A percentile compares a stretch with the other conserved stretches of the same genome.
phyloP scores from a whole-genome alignment of 2,329 filamentous ascomycete species.

The Aspergillus sp. region DNA sequence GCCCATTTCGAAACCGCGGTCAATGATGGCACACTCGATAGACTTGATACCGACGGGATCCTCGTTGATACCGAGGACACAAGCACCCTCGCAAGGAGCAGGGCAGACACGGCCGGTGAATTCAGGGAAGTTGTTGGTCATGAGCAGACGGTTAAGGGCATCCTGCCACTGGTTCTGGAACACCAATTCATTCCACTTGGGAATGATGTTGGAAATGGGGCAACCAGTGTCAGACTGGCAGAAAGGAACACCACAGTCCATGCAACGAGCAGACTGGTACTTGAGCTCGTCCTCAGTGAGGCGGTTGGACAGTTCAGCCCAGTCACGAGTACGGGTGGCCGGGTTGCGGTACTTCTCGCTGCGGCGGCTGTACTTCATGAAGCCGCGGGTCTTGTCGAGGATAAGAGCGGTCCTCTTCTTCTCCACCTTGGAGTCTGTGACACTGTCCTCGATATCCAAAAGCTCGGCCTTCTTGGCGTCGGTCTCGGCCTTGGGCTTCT shows the following conservation, averaged over 20 bases:
- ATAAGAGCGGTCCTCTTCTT: constrained; percentile 89
- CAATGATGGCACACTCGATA: constrained; percentile 96
- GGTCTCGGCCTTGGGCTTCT: constrained; percentile 63
- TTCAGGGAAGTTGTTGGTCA: constrained; percentile 99
- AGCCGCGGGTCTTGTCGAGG: constrained; percentile 95
- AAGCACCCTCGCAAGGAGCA: constrained; percentile 94
- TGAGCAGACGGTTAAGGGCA: constrained; percentile 85
- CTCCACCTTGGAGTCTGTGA: constrained; percentile 81
- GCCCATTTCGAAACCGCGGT: constrained; percentile 95
- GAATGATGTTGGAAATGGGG: constrained; percentile 96
- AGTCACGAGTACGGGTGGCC: constrained; percentile 85
- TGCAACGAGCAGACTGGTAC: constrained; percentile 94
- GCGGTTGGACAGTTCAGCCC: constrained; percentile 86
- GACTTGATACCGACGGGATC: constrained; percentile 98
- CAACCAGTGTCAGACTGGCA: constrained; percentile 96
- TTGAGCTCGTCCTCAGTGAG: constrained; percentile 94
- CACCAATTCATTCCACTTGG: constrained; percentile 91
- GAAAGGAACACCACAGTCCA: constrained; percentile 99
- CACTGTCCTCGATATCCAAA: constrained; percentile 88
- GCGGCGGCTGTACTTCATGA: constrained; percentile 95
- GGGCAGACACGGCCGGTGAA: constrained; percentile 97
- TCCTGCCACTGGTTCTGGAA: constrained; percentile 82
- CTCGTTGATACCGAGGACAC: constrained; percentile 94
- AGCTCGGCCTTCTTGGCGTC: constrained; percentile 70
- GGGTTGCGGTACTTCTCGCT: constrained; percentile 90